Conservation (phyloP, 2,329 filamentous ascomycete genomes). For the Fusarium illudens region DNA sequence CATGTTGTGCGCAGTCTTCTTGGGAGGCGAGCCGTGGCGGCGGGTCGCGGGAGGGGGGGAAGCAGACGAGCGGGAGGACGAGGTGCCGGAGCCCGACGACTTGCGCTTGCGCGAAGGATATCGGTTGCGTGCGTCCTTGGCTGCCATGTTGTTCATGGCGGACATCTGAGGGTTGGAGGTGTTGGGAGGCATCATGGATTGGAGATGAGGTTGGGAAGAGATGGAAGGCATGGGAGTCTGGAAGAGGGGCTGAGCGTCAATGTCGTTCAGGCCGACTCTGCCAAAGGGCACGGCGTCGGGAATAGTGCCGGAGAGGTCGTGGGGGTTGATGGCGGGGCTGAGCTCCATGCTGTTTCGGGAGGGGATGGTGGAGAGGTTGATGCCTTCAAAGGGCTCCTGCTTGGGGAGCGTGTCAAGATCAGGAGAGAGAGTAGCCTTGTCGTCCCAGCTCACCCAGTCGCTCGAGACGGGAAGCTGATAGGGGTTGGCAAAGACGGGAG, state of each 20-base stretch:
- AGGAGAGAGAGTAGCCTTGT: constrained; percentile 42
- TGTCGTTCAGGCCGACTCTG: constrained; percentile 41
- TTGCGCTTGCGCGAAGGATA: constrained; percentile 46
- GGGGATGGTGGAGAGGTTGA: constrained; percentile 40
- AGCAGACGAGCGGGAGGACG: constrained; percentile 50
- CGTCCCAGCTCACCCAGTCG: constrained; percentile 43
- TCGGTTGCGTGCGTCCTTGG: constrained; percentile 35
- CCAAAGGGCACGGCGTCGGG: constrained; percentile 40
- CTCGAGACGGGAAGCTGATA: constrained; percentile 42
- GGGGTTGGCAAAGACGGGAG: constrained; percentile 40
- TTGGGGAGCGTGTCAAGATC: constrained; percentile 40
- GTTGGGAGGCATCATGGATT: constrained; percentile 33
- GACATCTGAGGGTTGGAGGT: constrained; percentile 33
- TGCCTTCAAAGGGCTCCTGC: constrained; percentile 41
- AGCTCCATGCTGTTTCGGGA: constrained; percentile 41
- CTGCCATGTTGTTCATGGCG: constrained; percentile 12
- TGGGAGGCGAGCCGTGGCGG: constrained; percentile 52
- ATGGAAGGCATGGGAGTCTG: constrained; percentile 41
- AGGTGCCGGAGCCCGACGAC: constrained; percentile 43
- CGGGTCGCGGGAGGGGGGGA: constrained; percentile 47
- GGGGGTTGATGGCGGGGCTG: constrained; percentile 42
- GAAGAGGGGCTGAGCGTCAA: constrained; percentile 41
- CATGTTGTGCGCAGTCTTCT: constrained; percentile 96
- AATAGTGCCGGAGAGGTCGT: constrained; percentile 40
- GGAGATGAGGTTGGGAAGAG: constrained; percentile 38